Base-by-base conservation (phyloP, 306 rosid genomes). In the Carpinus fangiana region DNA sequence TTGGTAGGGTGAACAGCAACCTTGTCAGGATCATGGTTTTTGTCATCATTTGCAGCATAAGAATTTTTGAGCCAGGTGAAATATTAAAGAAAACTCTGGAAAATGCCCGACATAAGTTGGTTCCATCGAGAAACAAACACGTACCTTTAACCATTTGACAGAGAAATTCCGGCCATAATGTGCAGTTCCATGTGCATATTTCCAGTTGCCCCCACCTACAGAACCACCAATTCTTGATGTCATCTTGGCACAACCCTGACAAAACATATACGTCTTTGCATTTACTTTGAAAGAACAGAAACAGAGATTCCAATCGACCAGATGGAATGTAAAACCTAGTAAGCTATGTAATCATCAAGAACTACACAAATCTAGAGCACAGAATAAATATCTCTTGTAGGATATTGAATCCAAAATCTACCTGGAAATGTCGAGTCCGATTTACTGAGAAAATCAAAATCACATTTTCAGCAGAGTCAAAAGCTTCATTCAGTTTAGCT, bases 181-280 rank as follows among this genome's bases (percentile, higher is more conserved):
- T 47, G 99, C 98, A 77, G 98, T 93, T 83, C 98, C 99, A 66
- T 96, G 98, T 23, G 97, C 99, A 89, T 96, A 96, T 84, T 96
- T 96, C 99, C 99, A 96, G 80, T 96, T 96, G 56, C 99, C 99
- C n/a, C 99, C 99, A 28, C 94, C 61, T 79, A 89, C 93, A 80
- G 98, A 93, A 70, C 93, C 99, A 83, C 99, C 99, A 72, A 93
- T 96, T 86, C 99, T 96, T 80, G 99, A 87, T 80, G 88, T 91
- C 99, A 96, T 96, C 94, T 93, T 96, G 80, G 99, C 99, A 87
- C 97, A 96, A 78, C 99, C 99, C 99, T 96, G 80, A 82, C 56
- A 83, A 86, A 79, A 76, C 4, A 70, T 60, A 79, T 52, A 81
- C 20, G 34, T 59, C 57, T 76, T 80, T 73, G 77, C 64, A 46